Percentiles rank a stretch among this genome's conserved stretches.
Evolutionary conservation across 169 alveolate genomes (phyloP).

Genomic region (Theileria orientalis): DNA sequence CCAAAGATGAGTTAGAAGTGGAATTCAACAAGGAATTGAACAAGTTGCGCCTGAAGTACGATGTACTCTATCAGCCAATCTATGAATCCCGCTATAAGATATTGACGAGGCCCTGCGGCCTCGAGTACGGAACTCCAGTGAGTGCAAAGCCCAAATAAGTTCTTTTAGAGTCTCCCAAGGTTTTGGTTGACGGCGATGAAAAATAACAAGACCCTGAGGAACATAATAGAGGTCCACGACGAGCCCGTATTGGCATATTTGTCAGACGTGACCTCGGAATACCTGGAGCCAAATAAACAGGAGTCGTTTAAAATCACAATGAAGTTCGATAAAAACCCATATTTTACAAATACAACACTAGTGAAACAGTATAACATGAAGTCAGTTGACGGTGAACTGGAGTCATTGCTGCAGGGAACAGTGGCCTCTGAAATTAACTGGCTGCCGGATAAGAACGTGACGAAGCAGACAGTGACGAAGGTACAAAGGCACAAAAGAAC

Average conservation of each 20-base stretch:
- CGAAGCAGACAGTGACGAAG: slow-evolving; percentile 72
- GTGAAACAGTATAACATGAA: slow-evolving; percentile 78
- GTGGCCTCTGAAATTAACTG: slow-evolving; percentile 79
- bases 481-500: slow-evolving; percentile 75
- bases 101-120: slow-evolving; percentile 53
- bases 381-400: slow-evolving; percentile 77
- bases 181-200: slow-evolving; percentile 80
- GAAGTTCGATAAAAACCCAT: slow-evolving; percentile 75
- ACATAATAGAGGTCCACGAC: slow-evolving; percentile 74
- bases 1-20: slow-evolving; percentile 71
- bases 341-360: slow-evolving; percentile 71
- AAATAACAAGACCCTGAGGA: slow-evolving; percentile 73
- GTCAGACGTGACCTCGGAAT: slow-evolving; percentile 74
- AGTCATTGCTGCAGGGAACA: slow-evolving; percentile 78
- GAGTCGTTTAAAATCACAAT: slow-evolving; percentile 73
- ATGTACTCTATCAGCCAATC: slow-evolving; percentile 70
- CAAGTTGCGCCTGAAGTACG: slow-evolving; percentile 74
- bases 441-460: slow-evolving; percentile 76
- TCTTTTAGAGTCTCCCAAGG: slow-evolving; percentile 67
- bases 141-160: slow-evolving; percentile 4
- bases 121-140: slow-evolving; percentile 62
- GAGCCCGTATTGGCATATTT: slow-evolving; percentile 76
- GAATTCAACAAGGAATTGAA: slow-evolving; percentile 74
- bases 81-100: slow-evolving; percentile 65
- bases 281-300: slow-evolving; percentile 73